phyloP scores from a whole-genome alignment of 179 eudicot genomes.

The Silene vulgaris region DNA sequence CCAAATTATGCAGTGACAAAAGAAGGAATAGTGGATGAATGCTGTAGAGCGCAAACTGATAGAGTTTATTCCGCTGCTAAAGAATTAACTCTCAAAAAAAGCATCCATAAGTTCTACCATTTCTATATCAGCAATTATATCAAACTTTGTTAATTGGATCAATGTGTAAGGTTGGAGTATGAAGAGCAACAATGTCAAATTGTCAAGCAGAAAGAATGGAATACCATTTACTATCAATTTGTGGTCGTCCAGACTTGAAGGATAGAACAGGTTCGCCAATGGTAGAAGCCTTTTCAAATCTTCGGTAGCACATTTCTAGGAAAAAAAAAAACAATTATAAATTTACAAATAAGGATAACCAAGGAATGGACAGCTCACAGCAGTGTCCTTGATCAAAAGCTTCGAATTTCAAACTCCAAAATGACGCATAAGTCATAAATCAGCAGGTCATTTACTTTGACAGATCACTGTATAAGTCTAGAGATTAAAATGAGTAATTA shows the following conservation, averaged over 20 bases:
- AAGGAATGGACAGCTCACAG: conserved; percentile 6
- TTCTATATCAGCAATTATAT: background rate
- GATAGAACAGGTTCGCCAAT: conserved; percentile 72
- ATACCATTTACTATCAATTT: conserved; percentile 81
- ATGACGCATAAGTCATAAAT: conserved; percentile 8
- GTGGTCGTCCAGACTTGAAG: conserved; percentile 59
- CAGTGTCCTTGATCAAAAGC: background rate
- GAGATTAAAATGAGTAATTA: background rate
- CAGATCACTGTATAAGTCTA: background rate
- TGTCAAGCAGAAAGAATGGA: conserved; percentile 22
- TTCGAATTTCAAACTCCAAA: background rate
- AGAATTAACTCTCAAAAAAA: background rate
- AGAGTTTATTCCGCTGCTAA: background rate
- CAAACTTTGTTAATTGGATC: conserved; percentile 7
- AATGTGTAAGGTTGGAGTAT: background rate
- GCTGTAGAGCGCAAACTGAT: background rate
- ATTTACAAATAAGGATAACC: conserved; percentile 13
- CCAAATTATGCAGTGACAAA: conserved; percentile 3
- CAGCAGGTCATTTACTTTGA: background rate
- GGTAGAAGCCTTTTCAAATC: conserved; percentile 59
- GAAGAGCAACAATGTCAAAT: conserved; percentile 6
- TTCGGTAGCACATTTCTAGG: conserved; percentile 80
- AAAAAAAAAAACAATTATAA: conserved; percentile 14
- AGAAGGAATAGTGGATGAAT: background rate
- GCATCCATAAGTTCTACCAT: conserved; percentile 5